These are phyloP conservation scores for Colletotrichum graminicola DNA, from an alignment of 2,329 filamentous ascomycete genomes.

Conservation along the genomic window DNA sequence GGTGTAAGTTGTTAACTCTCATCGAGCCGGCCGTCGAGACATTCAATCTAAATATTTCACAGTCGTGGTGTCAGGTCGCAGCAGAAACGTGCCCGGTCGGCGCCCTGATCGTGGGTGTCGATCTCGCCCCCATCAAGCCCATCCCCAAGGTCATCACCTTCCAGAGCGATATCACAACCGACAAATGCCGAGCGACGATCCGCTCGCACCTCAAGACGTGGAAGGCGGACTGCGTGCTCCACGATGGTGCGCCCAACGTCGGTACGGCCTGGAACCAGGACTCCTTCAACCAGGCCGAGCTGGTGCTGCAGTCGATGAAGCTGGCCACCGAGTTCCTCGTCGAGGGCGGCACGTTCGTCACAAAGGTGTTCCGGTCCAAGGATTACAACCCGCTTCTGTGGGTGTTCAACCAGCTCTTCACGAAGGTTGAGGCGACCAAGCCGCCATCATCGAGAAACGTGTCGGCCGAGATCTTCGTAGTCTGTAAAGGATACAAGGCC, in stretches of 20 bases:
- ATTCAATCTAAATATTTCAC: slow-evolving; percentile 14
- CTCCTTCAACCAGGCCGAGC: slow-evolving; percentile 96
- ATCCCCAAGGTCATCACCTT: slow-evolving; percentile 96
- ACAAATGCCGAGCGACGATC: slow-evolving; percentile 93
- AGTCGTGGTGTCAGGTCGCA: slow-evolving; percentile 97
- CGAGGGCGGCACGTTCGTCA: slow-evolving; percentile 93
- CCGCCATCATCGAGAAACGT: slow-evolving; percentile 96
- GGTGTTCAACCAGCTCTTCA: slow-evolving; percentile 98
- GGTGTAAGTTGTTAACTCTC: slow-evolving; percentile 71
- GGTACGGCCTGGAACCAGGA: slow-evolving; percentile 99
- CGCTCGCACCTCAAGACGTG: slow-evolving; percentile 91
- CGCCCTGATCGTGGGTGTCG: slow-evolving; percentile 93
- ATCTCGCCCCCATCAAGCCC: slow-evolving; percentile 93
- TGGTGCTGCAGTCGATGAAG: slow-evolving; percentile 91
- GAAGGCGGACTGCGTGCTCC: slow-evolving; percentile 95
- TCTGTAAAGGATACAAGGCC: slow-evolving; percentile 94
- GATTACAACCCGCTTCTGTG: slow-evolving; percentile 96
- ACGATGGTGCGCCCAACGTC: slow-evolving; percentile 97
- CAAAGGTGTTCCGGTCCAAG: slow-evolving; percentile 96
- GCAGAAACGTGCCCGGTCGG: slow-evolving; percentile 93
- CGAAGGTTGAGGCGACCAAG: slow-evolving; percentile 96
- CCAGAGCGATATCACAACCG: slow-evolving; percentile 97
- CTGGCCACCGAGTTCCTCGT: slow-evolving; percentile 92
- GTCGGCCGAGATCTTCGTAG: slow-evolving; percentile 98
- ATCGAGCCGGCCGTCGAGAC: slow-evolving; percentile 8